Evolutionary conservation across 768 basidiomycete species (phyloP), one percentile per base, ranked within the genome.

Genomic region (Cyclocybe aegerita): DNA sequence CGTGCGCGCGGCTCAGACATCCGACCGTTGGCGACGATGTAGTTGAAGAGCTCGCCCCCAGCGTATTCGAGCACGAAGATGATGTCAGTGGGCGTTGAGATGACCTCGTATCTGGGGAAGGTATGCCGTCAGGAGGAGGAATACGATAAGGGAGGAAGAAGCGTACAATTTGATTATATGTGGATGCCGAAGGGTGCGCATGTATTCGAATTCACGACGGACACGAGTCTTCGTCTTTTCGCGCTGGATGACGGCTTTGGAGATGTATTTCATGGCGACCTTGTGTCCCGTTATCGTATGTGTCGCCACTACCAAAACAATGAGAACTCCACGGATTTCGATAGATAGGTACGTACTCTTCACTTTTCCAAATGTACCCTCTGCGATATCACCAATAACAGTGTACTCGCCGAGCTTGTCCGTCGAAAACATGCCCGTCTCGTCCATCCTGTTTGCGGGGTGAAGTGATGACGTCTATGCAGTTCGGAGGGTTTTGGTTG

Each of bases 41-140:
- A 97, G 70, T 98, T 93, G 80, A 99, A 99, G 5, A 99, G 81
- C 62, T 99, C 97, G 53, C 93, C 94, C 0, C 90, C 90, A 2
- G 94, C 96, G 66, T 86, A 98, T 67, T 99, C 97, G 48, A 98
- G 85, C 30, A 99, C 97, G 71, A 99, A 97, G 65, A 99, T 95
- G 60, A 99, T 97, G 65, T 98, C 93, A 1, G 88, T 90, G 0
- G 91, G 85, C 0, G 95, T 97, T 7, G 92, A 93, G 57, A 98
- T 97, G 36, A 88, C 87, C 65, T 90, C 89, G 62, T 91, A 90
- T 54, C 87, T 88, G 64, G 34, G 43, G 39, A 53, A 7, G 31
- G n/a, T n/a, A 53, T 44, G 44, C 57, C 33, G 61, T 41, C 35
- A 53, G 38, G 48, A 10, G 44, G 46, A 45, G 39, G 17, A 44